Evolutionary conservation across 176 grass and related monocot species (phyloP), one percentile per base, ranked within the genome.

Genomic region (Tuctoria greenei): DNA sequence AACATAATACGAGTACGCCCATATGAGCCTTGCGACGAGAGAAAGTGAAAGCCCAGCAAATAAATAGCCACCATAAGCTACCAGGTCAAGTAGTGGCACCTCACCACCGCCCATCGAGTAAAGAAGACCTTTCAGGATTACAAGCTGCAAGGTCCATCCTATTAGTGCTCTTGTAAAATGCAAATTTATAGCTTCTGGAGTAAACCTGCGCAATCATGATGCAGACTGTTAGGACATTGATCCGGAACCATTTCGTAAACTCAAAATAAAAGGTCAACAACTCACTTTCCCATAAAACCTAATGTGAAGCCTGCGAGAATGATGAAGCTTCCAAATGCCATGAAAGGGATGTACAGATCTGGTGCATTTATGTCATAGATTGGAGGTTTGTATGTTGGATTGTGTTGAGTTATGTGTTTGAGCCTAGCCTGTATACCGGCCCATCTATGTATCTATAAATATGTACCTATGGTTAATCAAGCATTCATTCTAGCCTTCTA

Each of bases 341-440:
- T 92, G 71, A 92, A 91, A 74, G 88, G 95, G 74, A 97, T 97
- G 79, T 97, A 97, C 27, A 97, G 72, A 79, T 97, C 95, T 79
- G 91, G 91, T 0, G 95, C 95, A 63, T 93, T 97, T 81, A 97
- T 97, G 76, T 93, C 95, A 72, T 90, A 87, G 39, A 97, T 84
- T 82, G 95, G 95, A 77, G 91, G 95, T 70, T 91, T 97, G 76
- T n/a, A n/a, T n/a, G n/a, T n/a, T n/a, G n/a, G n/a, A n/a, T n/a
- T n/a, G n/a, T n/a, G n/a, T n/a, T n/a, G n/a, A n/a, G n/a, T n/a
- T n/a, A n/a, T n/a, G n/a, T n/a, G n/a, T n/a, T n/a, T n/a, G n/a
- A n/a, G n/a, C n/a, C n/a, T n/a, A n/a, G n/a, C n/a, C n/a, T n/a
- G n/a, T n/a, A n/a, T n/a, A n/a, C n/a, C n/a, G n/a, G n/a, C n/a